Percentiles rank a stretch among this genome's conserved stretches.
Evolutionary conservation across 2,329 filamentous ascomycete genomes (phyloP).

Genomic region (Gnomoniopsis sp.): DNA sequence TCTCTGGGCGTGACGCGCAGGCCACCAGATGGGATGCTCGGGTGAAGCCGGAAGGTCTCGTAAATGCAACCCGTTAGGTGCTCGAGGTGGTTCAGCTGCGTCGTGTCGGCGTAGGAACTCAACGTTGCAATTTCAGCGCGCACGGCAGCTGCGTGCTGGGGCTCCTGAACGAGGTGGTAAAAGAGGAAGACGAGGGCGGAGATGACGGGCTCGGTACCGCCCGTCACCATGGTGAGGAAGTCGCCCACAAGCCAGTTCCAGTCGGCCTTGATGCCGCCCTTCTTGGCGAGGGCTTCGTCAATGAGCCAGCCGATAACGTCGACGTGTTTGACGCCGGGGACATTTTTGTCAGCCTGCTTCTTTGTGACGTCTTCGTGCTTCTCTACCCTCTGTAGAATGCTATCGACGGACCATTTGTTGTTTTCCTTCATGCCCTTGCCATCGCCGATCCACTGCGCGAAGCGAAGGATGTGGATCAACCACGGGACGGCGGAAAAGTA

Average conservation of each 20-base stretch:
- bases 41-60: background rate
- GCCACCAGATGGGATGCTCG: background rate
- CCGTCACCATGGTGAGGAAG: background rate
- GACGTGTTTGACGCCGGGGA: background rate
- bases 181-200: background rate
- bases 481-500: background rate
- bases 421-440: background rate
- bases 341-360: background rate
- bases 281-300: background rate
- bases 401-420: background rate
- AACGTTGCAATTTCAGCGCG: background rate
- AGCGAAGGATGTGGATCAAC: background rate
- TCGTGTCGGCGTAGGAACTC: background rate
- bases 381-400: background rate
- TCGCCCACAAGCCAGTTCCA: background rate
- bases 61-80: constrained; percentile 2
- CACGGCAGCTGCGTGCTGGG: background rate
- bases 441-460: background rate
- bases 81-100: background rate
- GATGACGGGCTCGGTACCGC: background rate
- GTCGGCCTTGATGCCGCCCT: background rate
- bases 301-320: background rate
- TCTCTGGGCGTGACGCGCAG: background rate
- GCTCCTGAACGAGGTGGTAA: background rate
- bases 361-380: background rate